Evolutionary conservation across 139 green algal species (phyloP).

Genomic region (Tetradesmus lagerheimii): DNA sequence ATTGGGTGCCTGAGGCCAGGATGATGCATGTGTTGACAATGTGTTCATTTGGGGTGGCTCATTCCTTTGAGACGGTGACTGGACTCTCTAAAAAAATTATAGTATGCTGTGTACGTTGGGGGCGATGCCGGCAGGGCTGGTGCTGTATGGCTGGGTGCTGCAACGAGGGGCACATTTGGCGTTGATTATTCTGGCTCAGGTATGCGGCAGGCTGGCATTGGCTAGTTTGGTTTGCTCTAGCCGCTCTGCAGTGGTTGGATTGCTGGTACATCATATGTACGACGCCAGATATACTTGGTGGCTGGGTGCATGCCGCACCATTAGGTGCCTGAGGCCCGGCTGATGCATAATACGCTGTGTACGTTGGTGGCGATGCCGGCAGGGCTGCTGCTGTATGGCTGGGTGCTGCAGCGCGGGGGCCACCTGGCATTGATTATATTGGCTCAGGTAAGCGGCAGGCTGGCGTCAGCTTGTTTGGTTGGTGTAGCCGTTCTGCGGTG

Average conservation of each 20-base stretch:
- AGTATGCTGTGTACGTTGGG: neutral
- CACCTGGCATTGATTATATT: neutral
- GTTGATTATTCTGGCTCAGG: neutral
- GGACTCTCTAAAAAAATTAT: too few species aligned
- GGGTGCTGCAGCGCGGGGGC: neutral
- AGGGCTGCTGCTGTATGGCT: slow-evolving; percentile 10
- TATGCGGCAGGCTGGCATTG: neutral
- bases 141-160: slow-evolving; percentile 23
- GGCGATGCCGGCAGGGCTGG: neutral
- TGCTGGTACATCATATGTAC: too few species aligned
- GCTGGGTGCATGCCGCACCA: too few species aligned
- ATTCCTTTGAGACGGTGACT: too few species aligned
- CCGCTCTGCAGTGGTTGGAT: too few species aligned
- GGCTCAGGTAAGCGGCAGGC: neutral
- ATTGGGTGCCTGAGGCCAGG: neutral
- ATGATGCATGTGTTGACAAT: too few species aligned
- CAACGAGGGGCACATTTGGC: neutral
- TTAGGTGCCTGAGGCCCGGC: neutral
- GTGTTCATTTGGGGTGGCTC: too few species aligned
- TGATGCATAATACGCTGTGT: neutral
- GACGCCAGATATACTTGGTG: too few species aligned
- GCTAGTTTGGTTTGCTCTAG: slow-evolving; percentile 13
- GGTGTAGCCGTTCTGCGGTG: too few species aligned
- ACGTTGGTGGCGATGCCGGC: slow-evolving; percentile 23
- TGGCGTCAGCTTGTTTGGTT: neutral